Evolutionary conservation across 2,329 filamentous ascomycete genomes (phyloP), one percentile per base, ranked within the genome.

Genomic region (Intubia oerlemansii): DNA sequence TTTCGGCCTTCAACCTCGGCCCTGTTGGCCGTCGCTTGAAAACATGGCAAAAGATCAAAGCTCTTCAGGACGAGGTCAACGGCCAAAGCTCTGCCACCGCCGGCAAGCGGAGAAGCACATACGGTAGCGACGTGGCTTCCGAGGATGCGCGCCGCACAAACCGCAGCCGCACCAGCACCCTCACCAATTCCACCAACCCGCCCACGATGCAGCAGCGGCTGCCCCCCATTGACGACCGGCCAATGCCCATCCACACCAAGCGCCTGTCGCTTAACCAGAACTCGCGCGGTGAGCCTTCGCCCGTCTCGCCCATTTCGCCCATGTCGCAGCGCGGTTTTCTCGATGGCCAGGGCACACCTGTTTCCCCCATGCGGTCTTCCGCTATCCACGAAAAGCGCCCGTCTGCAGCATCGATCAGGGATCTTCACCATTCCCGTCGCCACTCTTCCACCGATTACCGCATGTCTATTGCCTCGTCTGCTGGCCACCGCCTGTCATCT

Each of bases 1-100:
- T 95, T 56, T 92, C 92, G 45, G 84, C 88, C 26, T 91, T 93
- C 41, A 80, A 93, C 40, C 61, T 95, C 39, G 85, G 85, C 12
- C 80, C 84, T 4, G 84, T 95, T 40, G 85, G 85, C 7, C 66
- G 80, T 32, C 66, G 85, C 35, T 53, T 95, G 36, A 90, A 90
- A 49, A 92, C 84, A 3, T 95, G 85, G 85, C 81, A 93, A 50
- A 92, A 88, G 51, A 84, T 95, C 48, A 91, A 91, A 50, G 59
- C 69, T 4, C 62, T 95, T 37, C 85, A 95, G 46, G 79, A 91
- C 42, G 81, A 93, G 48, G 72, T 88, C 24, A 74, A 66, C 37
- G 62, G 63, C 25, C 51, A 48, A 7, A 32, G 44, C 11, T 37
- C 49, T 16, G 56, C 53, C 9, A 30, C 30, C 10, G 28, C 27